phyloP scores from a whole-genome alignment of 163 green algal species.

The Chloroidium sp. region DNA sequence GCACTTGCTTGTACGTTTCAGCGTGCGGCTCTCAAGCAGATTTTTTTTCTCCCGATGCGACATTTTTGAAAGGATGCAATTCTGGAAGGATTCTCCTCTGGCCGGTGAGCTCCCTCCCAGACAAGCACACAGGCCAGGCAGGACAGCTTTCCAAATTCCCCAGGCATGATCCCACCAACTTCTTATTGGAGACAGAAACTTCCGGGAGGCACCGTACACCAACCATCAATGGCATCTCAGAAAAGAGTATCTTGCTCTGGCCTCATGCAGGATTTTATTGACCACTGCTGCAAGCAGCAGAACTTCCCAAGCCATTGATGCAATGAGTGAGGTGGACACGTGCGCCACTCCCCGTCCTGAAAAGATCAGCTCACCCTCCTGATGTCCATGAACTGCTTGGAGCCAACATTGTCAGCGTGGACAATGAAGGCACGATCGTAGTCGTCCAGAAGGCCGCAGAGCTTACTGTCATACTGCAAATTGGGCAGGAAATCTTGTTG shows the following conservation, averaged over 20 bases:
- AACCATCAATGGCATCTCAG: no score
- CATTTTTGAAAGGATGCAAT: background rate
- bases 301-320: background rate
- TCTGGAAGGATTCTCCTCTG: no score
- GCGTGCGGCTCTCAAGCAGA: background rate
- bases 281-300: no score
- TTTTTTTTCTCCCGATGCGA: background rate
- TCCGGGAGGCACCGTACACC: no score
- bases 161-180: no score
- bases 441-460: conserved; percentile 71
- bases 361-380: conserved; percentile 50
- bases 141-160: no score
- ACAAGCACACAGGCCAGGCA: no score
- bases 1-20: background rate
- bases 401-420: conserved; percentile 97
- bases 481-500: no score
- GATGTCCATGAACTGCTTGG: conserved; percentile 97
- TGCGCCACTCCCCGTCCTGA: background rate
- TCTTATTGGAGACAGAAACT: no score
- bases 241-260: background rate
- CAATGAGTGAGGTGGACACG: background rate
- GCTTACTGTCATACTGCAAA: conserved; percentile 77
- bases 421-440: conserved; percentile 88
- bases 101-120: no score
- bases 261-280: no score